Conservation (phyloP, 2,329 filamentous ascomycete species). For the Exophiala oligosperma region DNA sequence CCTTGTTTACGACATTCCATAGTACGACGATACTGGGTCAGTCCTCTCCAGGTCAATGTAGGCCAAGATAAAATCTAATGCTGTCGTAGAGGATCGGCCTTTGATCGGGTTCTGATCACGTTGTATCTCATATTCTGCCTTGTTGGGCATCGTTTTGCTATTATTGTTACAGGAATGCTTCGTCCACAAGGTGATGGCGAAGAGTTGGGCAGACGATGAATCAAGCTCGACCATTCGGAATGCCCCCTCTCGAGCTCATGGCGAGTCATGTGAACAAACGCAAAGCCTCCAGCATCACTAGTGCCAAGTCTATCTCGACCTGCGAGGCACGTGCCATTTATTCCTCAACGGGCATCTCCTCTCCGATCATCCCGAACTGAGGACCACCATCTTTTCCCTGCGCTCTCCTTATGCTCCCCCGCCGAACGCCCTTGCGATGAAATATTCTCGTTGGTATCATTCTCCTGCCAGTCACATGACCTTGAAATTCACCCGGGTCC, state of each 20-base stretch:
- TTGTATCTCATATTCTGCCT: neutral
- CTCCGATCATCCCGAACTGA: neutral
- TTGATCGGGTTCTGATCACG: no score
- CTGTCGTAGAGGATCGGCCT: no score
- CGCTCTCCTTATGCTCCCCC: conserved; percentile 1
- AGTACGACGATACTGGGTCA: no score
- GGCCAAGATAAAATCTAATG: no score
- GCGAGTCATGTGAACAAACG: conserved; percentile 14
- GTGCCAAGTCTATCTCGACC: conserved; percentile 20
- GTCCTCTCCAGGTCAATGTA: no score
- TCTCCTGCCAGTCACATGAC: no score
- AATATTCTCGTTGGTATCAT: no score
- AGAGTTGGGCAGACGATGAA: conserved; percentile 3
- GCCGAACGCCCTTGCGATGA: neutral
- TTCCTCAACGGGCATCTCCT: neutral
- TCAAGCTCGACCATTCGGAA: conserved; percentile 18
- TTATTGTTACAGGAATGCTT: neutral
- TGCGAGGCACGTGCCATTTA: neutral
- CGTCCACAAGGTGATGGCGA: neutral
- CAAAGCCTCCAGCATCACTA: conserved; percentile 1
- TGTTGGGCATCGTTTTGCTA: neutral
- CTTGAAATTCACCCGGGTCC: neutral
- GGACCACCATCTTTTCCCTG: neutral
- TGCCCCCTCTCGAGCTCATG: conserved; percentile 8
- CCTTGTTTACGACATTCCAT: no score